phyloP scores from a whole-genome alignment of 139 green algal species.

The Tetraselmis chui region DNA sequence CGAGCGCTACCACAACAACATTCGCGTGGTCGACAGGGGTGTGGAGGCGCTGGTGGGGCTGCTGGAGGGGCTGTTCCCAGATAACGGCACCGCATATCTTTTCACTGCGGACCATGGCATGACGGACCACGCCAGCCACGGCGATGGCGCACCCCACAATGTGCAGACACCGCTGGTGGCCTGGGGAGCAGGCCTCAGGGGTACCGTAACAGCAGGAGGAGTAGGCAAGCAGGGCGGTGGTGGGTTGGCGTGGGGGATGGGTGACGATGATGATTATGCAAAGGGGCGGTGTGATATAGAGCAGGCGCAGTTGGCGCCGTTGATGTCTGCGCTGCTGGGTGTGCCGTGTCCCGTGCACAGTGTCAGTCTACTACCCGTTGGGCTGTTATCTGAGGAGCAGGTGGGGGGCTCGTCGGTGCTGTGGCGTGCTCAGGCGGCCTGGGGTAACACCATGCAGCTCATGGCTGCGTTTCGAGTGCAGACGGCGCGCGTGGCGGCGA shows the following conservation, averaged over 20 bases:
- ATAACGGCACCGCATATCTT: constrained; percentile 19
- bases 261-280: background rate
- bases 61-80: constrained; percentile 16
- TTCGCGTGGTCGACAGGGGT: constrained; percentile 22
- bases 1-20: constrained; percentile 25
- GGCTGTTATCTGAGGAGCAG: constrained; percentile 3
- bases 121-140: constrained; percentile 30
- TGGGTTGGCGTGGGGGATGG: constrained; percentile 1
- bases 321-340: constrained; percentile 26
- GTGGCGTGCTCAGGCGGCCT: constrained; percentile 11
- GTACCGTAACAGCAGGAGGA: background rate
- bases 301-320: constrained; percentile 20
- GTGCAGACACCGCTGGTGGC: constrained; percentile 25
- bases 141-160: constrained; percentile 24
- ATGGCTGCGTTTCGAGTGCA: constrained; percentile 6
- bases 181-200: constrained; percentile 24
- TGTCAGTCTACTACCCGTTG: constrained; percentile 8
- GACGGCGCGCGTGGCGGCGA: background rate
- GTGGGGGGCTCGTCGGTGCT: background rate
- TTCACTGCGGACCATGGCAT: constrained; percentile 40
- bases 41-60: constrained; percentile 7
- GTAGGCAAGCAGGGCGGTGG: too few relatives aligned
- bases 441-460: constrained; percentile 15
- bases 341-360: constrained; percentile 10
- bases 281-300: constrained; percentile 24